Evolutionary conservation across 768 basidiomycete genomes (phyloP).

Genomic region (Rhizopogon sp.): DNA sequence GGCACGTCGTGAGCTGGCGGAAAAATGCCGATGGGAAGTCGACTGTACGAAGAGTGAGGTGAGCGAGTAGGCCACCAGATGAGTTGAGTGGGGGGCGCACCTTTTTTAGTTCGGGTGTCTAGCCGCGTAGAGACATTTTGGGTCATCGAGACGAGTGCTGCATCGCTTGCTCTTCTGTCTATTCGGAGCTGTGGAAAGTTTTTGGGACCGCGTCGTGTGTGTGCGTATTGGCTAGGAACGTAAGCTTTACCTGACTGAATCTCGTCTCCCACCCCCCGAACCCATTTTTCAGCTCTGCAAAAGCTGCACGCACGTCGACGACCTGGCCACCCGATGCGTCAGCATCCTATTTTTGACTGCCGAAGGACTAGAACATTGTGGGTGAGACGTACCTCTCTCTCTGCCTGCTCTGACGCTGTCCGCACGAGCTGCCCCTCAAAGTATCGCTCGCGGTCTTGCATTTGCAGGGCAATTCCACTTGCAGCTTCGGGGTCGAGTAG

Average conservation of each 20-base stretch:
- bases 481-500: conserved; percentile 65
- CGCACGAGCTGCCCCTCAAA: conserved; percentile 63
- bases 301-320: conserved; percentile 41
- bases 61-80: neutral
- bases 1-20: conserved; percentile 82
- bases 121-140: conserved; percentile 70
- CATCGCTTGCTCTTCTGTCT: conserved; percentile 63
- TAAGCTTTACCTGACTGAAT: conserved; percentile 47
- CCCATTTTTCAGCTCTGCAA: conserved; percentile 42
- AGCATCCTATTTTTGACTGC: neutral
- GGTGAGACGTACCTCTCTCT: conserved; percentile 23
- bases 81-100: conserved; percentile 33
- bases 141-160: conserved; percentile 71
- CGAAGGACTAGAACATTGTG: neutral
- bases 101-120: conserved; percentile 60
- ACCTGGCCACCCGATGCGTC: conserved; percentile 23
- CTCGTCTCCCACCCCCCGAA: conserved; percentile 53
- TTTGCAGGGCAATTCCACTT: conserved; percentile 73
- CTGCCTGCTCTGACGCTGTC: conserved; percentile 21
- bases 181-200: conserved; percentile 49
- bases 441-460: conserved; percentile 80
- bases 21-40: conserved; percentile 78
- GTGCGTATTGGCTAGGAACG: neutral
- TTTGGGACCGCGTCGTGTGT: neutral
- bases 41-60: conserved; percentile 34